phyloP scores from a whole-genome alignment of 768 basidiomycete species.

The Candolleomyces efflorescens region DNA sequence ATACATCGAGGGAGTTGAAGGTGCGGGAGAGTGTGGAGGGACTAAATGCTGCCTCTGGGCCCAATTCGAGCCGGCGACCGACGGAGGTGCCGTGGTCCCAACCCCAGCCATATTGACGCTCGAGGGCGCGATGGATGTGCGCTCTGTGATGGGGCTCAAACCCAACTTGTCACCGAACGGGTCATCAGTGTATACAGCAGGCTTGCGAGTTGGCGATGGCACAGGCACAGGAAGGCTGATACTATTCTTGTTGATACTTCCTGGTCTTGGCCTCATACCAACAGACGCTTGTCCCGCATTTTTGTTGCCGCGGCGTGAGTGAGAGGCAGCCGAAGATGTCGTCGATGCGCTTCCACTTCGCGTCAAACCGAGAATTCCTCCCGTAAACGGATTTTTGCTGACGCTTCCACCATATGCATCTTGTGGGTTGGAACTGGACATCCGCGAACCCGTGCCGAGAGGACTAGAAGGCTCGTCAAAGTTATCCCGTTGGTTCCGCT shows the following conservation, averaged over 20 bases:
- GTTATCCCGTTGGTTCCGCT: background rate
- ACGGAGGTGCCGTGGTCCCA: background rate
- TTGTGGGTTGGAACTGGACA: background rate
- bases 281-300: background rate
- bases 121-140: background rate
- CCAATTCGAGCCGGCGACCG: background rate
- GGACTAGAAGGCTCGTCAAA: background rate
- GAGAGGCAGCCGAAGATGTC: background rate
- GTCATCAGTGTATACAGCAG: background rate
- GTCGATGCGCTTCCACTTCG: background rate
- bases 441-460: background rate
- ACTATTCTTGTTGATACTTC: background rate
- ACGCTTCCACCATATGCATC: background rate
- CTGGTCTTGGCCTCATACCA: background rate
- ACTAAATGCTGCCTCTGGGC: background rate
- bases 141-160: background rate
- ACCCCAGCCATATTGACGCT: background rate
- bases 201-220: background rate
- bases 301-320: background rate
- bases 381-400: background rate
- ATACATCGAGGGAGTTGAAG: slow-evolving; percentile 6
- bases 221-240: background rate
- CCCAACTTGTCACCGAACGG: background rate
- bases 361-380: background rate
- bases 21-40: background rate